Evolutionary conservation across 2,329 filamentous ascomycete genomes (phyloP).

Genomic region (Talaromyces sp.): DNA sequence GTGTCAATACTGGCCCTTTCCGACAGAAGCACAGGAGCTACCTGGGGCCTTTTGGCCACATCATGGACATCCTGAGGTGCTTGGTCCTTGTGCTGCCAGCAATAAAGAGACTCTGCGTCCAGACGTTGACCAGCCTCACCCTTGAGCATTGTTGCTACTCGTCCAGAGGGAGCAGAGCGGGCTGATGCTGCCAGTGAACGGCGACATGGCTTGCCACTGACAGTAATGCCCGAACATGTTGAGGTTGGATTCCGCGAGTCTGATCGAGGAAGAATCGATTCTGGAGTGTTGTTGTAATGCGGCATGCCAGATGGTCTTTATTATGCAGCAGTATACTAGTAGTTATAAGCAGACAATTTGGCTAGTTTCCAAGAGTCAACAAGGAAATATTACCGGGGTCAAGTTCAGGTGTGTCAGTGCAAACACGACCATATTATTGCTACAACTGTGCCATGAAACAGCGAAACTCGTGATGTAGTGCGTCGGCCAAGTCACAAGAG

Average conservation of each 20-base stretch:
- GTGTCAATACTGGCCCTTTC: slow-evolving; percentile 80
- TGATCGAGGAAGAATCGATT: slow-evolving; percentile 69
- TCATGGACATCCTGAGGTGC: slow-evolving; percentile 42
- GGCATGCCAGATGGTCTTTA: slow-evolving; percentile 47
- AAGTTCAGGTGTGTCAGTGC: not conserved
- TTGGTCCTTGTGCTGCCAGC: slow-evolving; percentile 95
- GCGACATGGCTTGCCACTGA: slow-evolving; percentile 76
- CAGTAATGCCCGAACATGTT: slow-evolving; percentile 85
- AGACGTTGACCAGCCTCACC: slow-evolving; percentile 11
- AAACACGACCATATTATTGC: not conserved
- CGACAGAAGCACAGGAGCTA: slow-evolving; percentile 53
- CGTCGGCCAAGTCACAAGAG: not conserved
- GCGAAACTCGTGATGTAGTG: not conserved
- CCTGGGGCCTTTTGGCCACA: not conserved
- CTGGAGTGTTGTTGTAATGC: slow-evolving; percentile 69
- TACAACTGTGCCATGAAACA: not conserved
- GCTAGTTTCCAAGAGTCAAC: not conserved
- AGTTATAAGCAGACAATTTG: not conserved
- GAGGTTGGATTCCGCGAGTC: slow-evolving; percentile 80
- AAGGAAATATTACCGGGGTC: not conserved
- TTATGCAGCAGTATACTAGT: not conserved
- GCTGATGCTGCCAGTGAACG: slow-evolving; percentile 57
- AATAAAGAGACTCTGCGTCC: slow-evolving; percentile 57
- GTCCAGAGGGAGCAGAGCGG: slow-evolving; percentile 17
- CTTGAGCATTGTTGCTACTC: slow-evolving; percentile 2